Base-by-base conservation (phyloP, 441 rosid species). In the Adansonia grandidieri region DNA sequence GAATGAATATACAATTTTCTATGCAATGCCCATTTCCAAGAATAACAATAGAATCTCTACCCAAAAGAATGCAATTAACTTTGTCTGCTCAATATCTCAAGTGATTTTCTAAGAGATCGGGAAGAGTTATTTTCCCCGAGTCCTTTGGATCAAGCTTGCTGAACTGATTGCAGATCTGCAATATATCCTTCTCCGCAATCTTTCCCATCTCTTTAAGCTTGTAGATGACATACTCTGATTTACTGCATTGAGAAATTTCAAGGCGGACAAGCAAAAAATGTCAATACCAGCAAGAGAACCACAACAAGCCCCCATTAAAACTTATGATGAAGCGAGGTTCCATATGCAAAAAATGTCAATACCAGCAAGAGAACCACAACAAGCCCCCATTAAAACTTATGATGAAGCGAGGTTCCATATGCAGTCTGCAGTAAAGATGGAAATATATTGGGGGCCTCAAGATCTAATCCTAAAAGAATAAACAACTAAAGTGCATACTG, bases 171-270 rank as follows among this genome's bases (percentile, higher is more conserved):
- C 90, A 92, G 71, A 95, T 89, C 84, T 90, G 40, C 81, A 82
- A 28, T 71, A 95, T 84, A 67, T 93, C 99, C 83, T 91, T 95
- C 77, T 95, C 95, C 61, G 63, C 85, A 6, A 95, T 84, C 89
- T 90, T 95, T 44, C 91, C 95, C 99, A 95, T 93, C 76, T 93
- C 98, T 81, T 95, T 93, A 6, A 95, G 97, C 92, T 95, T 95
- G 90, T 84, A 91, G 63, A 93, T 85, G 24, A 92, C 92, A 80
- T 91, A 95, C 81, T 95, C 99, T 17, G 99, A 95, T 86, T 89
- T 95, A 79, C 99, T 93, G 96, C 63, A 74, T 68, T 50, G 71
- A 40, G 42, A 14, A 19, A 32, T 65, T 73, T 50, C 9, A 4
- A 47, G 66, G 45, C 42, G 58, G 9, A 2, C 4, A 53, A 28